Base-by-base conservation (phyloP, 148 eudicot species). In the Arbutus unedo region DNA sequence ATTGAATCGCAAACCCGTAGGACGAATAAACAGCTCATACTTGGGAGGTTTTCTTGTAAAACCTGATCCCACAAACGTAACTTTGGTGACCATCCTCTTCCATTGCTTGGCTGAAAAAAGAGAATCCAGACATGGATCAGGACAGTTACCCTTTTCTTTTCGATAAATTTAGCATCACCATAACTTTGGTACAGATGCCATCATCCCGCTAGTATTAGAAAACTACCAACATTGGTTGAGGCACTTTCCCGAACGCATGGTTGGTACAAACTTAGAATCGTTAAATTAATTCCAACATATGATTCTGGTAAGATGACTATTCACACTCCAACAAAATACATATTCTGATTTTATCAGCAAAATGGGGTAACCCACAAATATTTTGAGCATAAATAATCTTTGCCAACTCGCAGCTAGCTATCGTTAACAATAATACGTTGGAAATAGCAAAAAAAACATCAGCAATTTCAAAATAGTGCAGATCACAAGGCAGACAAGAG, bases 71-170 rank as follows among this genome's bases (percentile, higher is more conserved):
- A 96, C 98, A 86, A 96, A 96, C 73, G 99, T 96, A 56, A 90
- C 99, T 82, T 96, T 96, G 6, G 99, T 96, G 81, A 96, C 83
- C 99, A 96, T 96, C 82, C 99, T 92, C 83, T 96, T 96, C 99
- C 99, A 96, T 85, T 96, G 99, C 93, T 96, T 96, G 85, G 93
- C 99, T 96, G 95, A 85, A 87, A 77, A 74, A 67, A 67, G 8
- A 38, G 18, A 76, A 68, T 59, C 21, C 54, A 67, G 18, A 23
- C 9, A n/a, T 41, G 48, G 25, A 68, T 67, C 25, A 67, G 76
- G 23, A 31, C 14, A 15, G 31, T 23, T 25, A 66, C 38, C 43
- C 6, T 66, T 23, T 4, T 66, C 16, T 66, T 10, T 25, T 10
- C 2, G 6, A 31, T 11, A 25, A 66, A 66, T 25, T 60, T 31